Base-by-base conservation (phyloP, 2,329 filamentous ascomycete genomes). In the Aureobasidium sp. region DNA sequence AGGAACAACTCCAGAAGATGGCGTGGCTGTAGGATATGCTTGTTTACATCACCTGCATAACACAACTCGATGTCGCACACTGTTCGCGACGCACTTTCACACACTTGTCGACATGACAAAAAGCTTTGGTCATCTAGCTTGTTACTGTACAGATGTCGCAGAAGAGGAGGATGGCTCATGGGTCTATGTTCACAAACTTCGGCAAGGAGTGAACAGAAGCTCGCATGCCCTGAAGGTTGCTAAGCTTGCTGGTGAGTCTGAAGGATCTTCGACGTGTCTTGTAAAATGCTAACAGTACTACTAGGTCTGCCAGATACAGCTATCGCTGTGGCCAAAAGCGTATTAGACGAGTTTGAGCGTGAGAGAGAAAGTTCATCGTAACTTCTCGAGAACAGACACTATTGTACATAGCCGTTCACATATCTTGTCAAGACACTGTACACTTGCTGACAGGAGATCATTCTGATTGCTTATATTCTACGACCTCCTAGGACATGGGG, bases 151-250 rank as follows among this genome's bases (percentile, higher is more conserved):
- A 0, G 91, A 97, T 74, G 84, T 99, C 9, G 81, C 86, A 27
- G 92, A 97, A 71, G 86, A 89, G 55, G 68, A 67, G 1, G 79
- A 77, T 8, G 75, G 79, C 0, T 83, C 84, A 0, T 99, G 97
- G 72, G 85, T 88, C 45, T 99, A 96, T 76, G 82, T 95, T 61
- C 92, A 99, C 76, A 88, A 82, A 66, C 75, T 99, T 74, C 83
- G 84, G 60, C 85, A 81, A 71, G 94, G 94, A 0, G 84, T 96
- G 61, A 99, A 97, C 74, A 83, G 86, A 57, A 80, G 88, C 66
- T 95, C 90, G 64, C 94, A 99, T 76, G 94, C 95, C n/a, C 78
- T 99, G 63, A 97, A 97, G 71, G 94, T 99, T n/a, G 94, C 94
- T 2, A 82, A 82, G 65, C 77, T 97, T 67, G 95, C 94, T 6